Percentiles rank a stretch among this genome's conserved stretches.
Evolutionary conservation across 106 monocot genomes (phyloP).

Genomic region (Acorus calamus): DNA sequence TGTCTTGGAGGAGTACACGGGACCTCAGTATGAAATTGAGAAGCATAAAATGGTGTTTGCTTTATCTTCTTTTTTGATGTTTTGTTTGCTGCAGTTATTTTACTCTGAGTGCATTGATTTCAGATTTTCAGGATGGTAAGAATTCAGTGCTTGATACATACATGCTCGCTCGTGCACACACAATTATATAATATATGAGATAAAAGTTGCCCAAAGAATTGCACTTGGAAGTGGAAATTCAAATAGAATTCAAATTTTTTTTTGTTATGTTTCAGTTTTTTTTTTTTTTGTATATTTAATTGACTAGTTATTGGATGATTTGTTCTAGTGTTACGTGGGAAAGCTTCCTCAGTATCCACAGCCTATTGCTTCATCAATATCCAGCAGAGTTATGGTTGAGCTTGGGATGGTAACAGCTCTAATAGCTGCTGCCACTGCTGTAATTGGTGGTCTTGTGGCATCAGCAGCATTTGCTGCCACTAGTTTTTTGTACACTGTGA

Average conservation of each 20-base stretch:
- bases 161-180: background rate
- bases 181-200: no score
- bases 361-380: slow-evolving; percentile 88
- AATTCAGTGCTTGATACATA: background rate
- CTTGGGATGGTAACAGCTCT: slow-evolving; percentile 64
- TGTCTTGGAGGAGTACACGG: slow-evolving; percentile 46
- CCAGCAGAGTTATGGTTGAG: slow-evolving; percentile 74
- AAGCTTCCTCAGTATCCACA: slow-evolving; percentile 55
- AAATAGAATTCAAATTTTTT: no score
- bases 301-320: background rate
- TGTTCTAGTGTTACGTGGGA: slow-evolving; percentile 64
- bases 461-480: slow-evolving; percentile 68
- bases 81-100: background rate
- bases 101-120: background rate
- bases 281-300: background rate
- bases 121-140: background rate
- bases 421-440: slow-evolving; percentile 46
- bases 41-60: slow-evolving; percentile 36
- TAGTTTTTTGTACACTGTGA: slow-evolving; percentile 56
- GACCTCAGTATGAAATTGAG: slow-evolving; percentile 78
- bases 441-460: slow-evolving; percentile 59
- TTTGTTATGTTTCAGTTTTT: no score
- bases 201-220: no score
- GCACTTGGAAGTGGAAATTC: no score
- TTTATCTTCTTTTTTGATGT: background rate